Evolutionary conservation across 495 filamentous ascomycete species (phyloP), one percentile per base, ranked within the genome.

Genomic region (Aspergillus bridgeri): DNA sequence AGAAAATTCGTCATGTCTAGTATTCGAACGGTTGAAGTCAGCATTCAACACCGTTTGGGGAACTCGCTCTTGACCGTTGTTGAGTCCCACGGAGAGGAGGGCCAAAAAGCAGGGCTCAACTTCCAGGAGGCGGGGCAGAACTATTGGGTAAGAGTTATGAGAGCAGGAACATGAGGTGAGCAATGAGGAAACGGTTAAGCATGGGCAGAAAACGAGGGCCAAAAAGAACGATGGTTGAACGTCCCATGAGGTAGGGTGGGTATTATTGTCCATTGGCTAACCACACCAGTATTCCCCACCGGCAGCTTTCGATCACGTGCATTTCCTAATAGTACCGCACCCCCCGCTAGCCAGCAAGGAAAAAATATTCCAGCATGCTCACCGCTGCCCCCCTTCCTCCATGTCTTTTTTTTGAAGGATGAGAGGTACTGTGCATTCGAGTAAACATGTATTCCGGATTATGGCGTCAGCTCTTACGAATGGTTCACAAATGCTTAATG

Each of bases 151-250:
- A 27, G 25, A 27, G 7, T 27, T 27, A 27, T 7, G 43, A 45
- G 11, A 20, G 43, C 43, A 45, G 43, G 43, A 45, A 45, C 43
- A 45, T 45, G 43, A 45, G 43, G 43, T 45, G 15, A 13, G 44
- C 43, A 45, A 45, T 45, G 3, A 45, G 43, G 43, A 45, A 45
- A 45, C 43, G 43, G 43, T 45, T 45, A 45, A 45, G 43, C 43
- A 45, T 45, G 43, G 43, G 43, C 43, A 45, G 43, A 45, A 20
- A 45, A 45, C 43, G 43, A 45, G 43, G 43, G 43, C 43, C 43
- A 45, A 45, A 45, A 45, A 45, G 19, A 45, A 45, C 19, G 43
- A 45, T 45, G 43, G 17, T 20, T 45, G 43, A 45, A 45, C 43
- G 15, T 45, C 43, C 43, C 43, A 45, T 45, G 43, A 45, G 43